Percentiles rank a stretch among this genome's conserved stretches.
phyloP scores from a whole-genome alignment of 2,329 filamentous ascomycete species.

The Fusarium illudens region DNA sequence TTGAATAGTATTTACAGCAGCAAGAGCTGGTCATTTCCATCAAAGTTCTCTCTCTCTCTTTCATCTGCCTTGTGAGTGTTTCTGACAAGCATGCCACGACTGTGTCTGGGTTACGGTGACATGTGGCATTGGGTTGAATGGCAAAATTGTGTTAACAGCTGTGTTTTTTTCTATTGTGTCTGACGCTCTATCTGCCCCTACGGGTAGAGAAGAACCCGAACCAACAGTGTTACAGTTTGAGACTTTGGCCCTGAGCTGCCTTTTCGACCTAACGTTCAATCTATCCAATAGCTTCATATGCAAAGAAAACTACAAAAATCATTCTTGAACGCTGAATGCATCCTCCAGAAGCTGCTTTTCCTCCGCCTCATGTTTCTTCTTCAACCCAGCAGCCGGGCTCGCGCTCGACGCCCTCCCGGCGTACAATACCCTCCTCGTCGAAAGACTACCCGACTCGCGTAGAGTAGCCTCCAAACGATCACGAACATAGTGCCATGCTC shows the following conservation, averaged over 20 bases:
- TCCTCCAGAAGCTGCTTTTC: conserved; percentile 19
- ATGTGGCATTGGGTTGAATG: neutral
- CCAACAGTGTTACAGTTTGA: neutral
- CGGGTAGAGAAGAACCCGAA: neutral
- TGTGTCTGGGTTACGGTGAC: rapidly evolving
- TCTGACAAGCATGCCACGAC: neutral
- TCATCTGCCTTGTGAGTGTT: neutral
- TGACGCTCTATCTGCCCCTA: neutral
- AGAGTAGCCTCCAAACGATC: conserved; percentile 35
- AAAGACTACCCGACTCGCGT: neutral
- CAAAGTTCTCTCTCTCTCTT: neutral
- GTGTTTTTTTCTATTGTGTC: neutral
- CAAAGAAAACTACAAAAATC: neutral
- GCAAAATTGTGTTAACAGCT: neutral
- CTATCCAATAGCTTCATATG: neutral
- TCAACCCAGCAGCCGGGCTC: conserved; percentile 25
- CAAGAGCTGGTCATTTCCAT: too few relatives aligned
- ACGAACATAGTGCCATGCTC: conserved; percentile 38
- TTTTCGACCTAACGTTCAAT: neutral
- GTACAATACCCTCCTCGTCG: conserved; percentile 8
- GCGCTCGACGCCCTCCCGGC: conserved; percentile 24
- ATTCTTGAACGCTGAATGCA: conserved; percentile 13
- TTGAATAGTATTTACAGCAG: neutral
- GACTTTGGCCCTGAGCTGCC: neutral
- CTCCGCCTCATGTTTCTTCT: conserved; percentile 19